Evolutionary conservation across 257 asterid species (phyloP), one percentile per base, ranked within the genome.

Genomic region (Nicotiana paniculata): DNA sequence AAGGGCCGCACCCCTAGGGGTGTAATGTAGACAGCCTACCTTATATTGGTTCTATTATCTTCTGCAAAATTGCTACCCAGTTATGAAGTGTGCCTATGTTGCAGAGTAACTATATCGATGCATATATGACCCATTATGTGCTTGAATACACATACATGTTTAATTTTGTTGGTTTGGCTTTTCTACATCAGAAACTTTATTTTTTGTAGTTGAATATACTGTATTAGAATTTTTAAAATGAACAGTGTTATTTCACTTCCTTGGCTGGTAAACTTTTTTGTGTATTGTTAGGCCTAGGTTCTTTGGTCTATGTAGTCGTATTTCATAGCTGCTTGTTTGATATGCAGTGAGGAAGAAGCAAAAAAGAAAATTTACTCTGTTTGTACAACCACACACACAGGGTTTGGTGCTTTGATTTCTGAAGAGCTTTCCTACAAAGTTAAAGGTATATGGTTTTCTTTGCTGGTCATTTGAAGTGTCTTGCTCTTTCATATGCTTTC

Each of bases 341-440:
- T 80, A 24, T 87, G 92, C 93, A 96, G 99, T 86, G 98, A 96
- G 89, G 98, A 96, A 85, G 99, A 94, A 85, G 99, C 99, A 32
- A 91, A 89, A 89, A 91, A 92, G 86, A 96, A 94, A 92, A 96
- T 94, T 61, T 96, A 96, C 77, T 91, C 97, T 59, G 98, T 96
- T 85, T 94, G 93, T 81, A 91, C 99, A 1, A 81, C 95, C 11
- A 93, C 97, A 0, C 94, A 94, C 66, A 91, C 97, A 33, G 98
- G 98, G 26, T 96, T 96, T 82, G 97, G 98, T 74, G 97, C 93
- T 79, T 81, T 94, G 86, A 91, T 96, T 63, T 88, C 97, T 2
- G 98, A 96, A 85, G 99, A 96, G 89, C 93, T 91, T 51, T 94
- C 97, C 2, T 90, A 88, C 90, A 93, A 96, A 92, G 89, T 94